phyloP scores from a whole-genome alignment of 352 stramenopile genomes.

The Hyaloperonospora arabidopsidis region DNA sequence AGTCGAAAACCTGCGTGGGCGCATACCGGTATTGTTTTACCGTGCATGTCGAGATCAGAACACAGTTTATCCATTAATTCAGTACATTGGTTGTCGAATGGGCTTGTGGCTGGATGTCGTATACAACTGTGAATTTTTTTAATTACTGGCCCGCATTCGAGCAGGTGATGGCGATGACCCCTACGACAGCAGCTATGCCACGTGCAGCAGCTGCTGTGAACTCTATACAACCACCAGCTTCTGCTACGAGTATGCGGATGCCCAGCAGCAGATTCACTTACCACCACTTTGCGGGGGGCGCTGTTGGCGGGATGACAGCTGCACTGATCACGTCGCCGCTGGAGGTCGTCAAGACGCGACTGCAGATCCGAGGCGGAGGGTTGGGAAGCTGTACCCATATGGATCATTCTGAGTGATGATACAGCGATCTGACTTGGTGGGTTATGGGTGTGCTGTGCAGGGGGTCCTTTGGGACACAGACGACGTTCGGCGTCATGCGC shows the following conservation, averaged over 20 bases:
- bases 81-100: too few relatives aligned
- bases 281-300: slow-evolving; percentile 67
- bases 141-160: too few relatives aligned
- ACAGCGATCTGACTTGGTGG: slow-evolving; percentile 2
- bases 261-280: slow-evolving; percentile 33
- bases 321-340: slow-evolving; percentile 78
- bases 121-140: too few relatives aligned
- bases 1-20: too few relatives aligned
- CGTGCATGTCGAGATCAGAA: too few relatives aligned
- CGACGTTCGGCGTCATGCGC: slow-evolving; percentile 76
- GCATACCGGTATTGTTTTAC: too few relatives aligned
- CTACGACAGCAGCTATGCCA: too few relatives aligned
- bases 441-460: slow-evolving; percentile 19
- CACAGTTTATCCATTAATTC: too few relatives aligned
- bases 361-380: slow-evolving; percentile 69
- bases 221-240: slow-evolving; percentile 12
- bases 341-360: slow-evolving; percentile 79
- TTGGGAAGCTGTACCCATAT: slow-evolving; percentile 9
- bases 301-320: slow-evolving; percentile 71
- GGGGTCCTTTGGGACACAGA: slow-evolving; percentile 42
- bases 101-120: too few relatives aligned
- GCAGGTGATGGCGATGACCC: too few relatives aligned
- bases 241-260: slow-evolving; percentile 31
- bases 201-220: too few relatives aligned
- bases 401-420: background rate